Evolutionary conservation across 345 rosid genomes (phyloP), one percentile per base, ranked within the genome.

Genomic region (Luvunga scandens): DNA sequence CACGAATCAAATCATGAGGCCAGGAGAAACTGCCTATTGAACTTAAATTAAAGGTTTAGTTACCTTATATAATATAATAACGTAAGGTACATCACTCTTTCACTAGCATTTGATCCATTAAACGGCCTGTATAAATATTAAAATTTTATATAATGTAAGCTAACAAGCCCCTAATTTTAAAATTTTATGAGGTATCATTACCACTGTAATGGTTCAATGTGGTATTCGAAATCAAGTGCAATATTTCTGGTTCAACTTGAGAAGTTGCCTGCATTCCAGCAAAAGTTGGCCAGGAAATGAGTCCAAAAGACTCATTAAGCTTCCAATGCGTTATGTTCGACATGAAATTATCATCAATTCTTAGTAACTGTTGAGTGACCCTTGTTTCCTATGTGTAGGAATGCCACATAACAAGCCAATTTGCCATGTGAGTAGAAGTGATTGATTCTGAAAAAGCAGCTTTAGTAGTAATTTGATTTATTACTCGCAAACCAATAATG

Each of bases 401-500:
- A 7, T 50, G 2, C 21, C 56, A 4, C 56, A 16, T 50, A 16
- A 50, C 56, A 50, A 50, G 16, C 16, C 45, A 66, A 3, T 34
- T 42, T 21, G 45, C 3, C 16, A 22, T 66, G 70, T 34, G 28
- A 24, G 48, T 34, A 1, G 16, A 66, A 9, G 70, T 45, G 36
- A 66, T 24, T 34, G 70, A 38, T 69, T 24, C 56, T 24, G 14
- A 6, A 69, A 25, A 22, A 30, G 33, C 73, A 56, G 66, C 78
- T 73, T 71, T 34, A 72, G 28, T 56, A 8, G 45, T 75, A 10
- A 66, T 16, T 30, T n/a, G 69, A 73, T 66, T 7, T 28, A 33
- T n/a, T 19, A 9, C 68, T 71, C 72, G 16, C 50, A 59, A 65
- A 42, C 77, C 53, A 9, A 79, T 79, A 73, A 50, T 61, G 75